A percentile compares a stretch with the other conserved stretches of the same genome.
phyloP scores from a whole-genome alignment of 148 eudicot species.

The Polygonum maritimum region DNA sequence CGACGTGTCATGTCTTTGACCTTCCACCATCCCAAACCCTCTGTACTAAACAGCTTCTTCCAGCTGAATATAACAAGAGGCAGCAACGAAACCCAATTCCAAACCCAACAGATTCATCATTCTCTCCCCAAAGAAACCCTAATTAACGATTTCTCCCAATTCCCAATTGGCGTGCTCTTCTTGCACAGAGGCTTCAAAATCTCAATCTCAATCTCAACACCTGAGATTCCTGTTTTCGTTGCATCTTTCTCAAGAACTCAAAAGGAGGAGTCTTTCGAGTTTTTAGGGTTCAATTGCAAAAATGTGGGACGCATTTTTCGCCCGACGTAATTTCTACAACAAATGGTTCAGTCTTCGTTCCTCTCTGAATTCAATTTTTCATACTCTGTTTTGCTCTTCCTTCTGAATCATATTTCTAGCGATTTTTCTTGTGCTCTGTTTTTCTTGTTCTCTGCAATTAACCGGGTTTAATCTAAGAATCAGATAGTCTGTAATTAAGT shows the following conservation, averaged over 20 bases:
- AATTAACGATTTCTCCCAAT: neutral
- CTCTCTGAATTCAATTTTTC: neutral
- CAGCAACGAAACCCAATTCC: conserved; percentile 2
- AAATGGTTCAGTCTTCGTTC: conserved; percentile 32
- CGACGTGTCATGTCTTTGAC: neutral
- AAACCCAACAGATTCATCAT: neutral
- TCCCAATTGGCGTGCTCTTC: neutral
- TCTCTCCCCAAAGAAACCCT: neutral
- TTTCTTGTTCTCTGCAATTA: too few relatives aligned
- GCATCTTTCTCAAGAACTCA: neutral
- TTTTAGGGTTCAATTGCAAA: neutral
- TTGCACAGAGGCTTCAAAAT: neutral
- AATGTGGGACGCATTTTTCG: conserved; percentile 36
- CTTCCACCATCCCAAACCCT: neutral
- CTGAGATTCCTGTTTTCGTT: neutral
- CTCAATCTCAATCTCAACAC: neutral
- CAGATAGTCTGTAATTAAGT: too few relatives aligned
- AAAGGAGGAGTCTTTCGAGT: neutral
- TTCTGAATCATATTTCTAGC: too few relatives aligned
- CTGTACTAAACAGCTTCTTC: neutral
- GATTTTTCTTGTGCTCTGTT: too few relatives aligned
- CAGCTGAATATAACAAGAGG: neutral
- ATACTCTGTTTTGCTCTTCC: too few relatives aligned
- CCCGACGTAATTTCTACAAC: conserved; percentile 38
- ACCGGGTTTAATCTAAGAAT: too few relatives aligned